Evolutionary conservation across 148 eudicot species (phyloP).

Genomic region (Cornus controversa): DNA sequence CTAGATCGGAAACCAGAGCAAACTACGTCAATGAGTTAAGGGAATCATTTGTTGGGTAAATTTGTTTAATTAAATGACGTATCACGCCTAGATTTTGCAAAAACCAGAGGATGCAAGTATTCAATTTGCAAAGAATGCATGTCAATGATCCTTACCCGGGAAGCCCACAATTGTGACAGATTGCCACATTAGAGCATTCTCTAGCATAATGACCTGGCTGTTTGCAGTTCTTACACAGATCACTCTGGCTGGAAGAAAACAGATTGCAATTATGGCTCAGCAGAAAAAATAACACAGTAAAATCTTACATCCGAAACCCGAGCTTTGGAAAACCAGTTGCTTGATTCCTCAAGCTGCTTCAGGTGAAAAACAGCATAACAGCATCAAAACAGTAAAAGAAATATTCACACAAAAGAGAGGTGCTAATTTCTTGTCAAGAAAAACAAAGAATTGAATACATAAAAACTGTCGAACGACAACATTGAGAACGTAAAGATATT

Average conservation of each 20-base stretch:
- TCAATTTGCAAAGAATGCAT: neutral
- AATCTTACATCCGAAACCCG: neutral
- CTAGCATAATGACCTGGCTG: conserved; percentile 81
- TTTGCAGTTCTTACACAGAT: conserved; percentile 82
- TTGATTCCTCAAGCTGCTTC: conserved; percentile 8
- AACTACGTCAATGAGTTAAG: neutral
- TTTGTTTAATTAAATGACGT: neutral
- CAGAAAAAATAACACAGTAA: neutral
- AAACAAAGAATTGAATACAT: neutral
- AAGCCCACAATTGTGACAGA: conserved; percentile 85
- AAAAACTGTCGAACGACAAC: no score
- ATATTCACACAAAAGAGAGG: neutral
- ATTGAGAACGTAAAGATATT: neutral
- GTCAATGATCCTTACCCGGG: conserved; percentile 60
- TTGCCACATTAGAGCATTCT: conserved; percentile 81
- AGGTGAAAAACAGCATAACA: conserved; percentile 3
- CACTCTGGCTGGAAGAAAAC: conserved; percentile 46
- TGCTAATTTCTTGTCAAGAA: neutral
- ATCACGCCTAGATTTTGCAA: neutral
- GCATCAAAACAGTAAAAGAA: neutral
- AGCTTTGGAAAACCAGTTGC: neutral
- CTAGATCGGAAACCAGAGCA: neutral
- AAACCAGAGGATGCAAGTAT: neutral
- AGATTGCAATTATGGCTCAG: conserved; percentile 10
- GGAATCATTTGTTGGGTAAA: neutral